phyloP scores from a whole-genome alignment of 805 yeast species.

The Ogataea haglerorum region DNA sequence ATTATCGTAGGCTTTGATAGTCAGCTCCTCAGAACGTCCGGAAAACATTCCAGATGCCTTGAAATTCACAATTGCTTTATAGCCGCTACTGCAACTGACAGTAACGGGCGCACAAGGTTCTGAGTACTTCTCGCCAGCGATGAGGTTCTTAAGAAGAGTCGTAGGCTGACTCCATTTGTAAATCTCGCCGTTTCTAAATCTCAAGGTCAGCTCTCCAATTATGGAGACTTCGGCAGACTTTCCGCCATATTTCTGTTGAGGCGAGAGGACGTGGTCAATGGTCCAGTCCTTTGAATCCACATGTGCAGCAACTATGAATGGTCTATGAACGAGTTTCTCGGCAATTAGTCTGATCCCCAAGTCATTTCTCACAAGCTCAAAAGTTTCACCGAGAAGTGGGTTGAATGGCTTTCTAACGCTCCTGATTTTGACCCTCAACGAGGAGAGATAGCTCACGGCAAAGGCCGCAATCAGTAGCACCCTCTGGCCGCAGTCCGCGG shows the following conservation, averaged over 20 bases:
- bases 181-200: conserved; percentile 60
- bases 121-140: conserved; percentile 92
- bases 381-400: conserved; percentile 92
- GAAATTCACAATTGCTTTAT: conserved; percentile 67
- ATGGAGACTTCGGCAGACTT: conserved; percentile 82
- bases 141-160: conserved; percentile 75
- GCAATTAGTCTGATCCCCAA: conserved; percentile 67
- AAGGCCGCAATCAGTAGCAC: conserved; percentile 72
- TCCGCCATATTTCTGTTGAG: conserved; percentile 92
- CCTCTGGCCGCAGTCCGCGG: conserved; percentile 52
- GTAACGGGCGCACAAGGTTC: conserved; percentile 77
- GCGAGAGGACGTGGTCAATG: conserved; percentile 58
- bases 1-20: conserved; percentile 41
- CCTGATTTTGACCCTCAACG: conserved; percentile 70
- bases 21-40: conserved; percentile 71
- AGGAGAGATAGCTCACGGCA: conserved; percentile 71
- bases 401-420: conserved; percentile 88
- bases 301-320: conserved; percentile 77
- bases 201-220: conserved; percentile 62
- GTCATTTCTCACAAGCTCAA: conserved; percentile 83
- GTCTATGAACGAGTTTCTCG: conserved; percentile 88
- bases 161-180: conserved; percentile 83
- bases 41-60: conserved; percentile 80
- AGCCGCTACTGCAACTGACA: conserved; percentile 65
- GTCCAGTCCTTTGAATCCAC: conserved; percentile 74